These are phyloP conservation scores for Aspergillus nomiae DNA, from an alignment of 2,329 filamentous ascomycete species.

Conservation along the genomic window DNA sequence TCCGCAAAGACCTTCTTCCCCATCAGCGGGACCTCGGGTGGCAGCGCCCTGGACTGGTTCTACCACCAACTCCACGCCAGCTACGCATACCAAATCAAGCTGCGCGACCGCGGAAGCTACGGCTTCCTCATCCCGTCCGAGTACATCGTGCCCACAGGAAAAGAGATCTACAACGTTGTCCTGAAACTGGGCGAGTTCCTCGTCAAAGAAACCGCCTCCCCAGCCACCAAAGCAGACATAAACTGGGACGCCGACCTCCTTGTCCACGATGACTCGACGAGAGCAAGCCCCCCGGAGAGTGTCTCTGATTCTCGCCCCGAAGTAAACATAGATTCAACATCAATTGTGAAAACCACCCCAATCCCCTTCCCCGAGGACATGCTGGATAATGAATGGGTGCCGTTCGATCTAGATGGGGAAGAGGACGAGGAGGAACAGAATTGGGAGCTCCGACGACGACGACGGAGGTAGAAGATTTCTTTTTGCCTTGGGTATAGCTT, in stretches of 20 bases:
- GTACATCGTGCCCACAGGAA: constrained; percentile 84
- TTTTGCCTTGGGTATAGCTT: background rate
- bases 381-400: constrained; percentile 9
- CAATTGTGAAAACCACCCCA: background rate
- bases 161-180: constrained; percentile 81
- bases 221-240: constrained; percentile 2
- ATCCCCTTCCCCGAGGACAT: background rate
- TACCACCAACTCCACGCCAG: constrained; percentile 81
- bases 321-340: background rate
- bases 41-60: constrained; percentile 91
- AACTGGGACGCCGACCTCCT: constrained; percentile 20
- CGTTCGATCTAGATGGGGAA: constrained; percentile 11
- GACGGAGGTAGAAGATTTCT: background rate
- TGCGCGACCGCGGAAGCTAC: constrained; percentile 90
- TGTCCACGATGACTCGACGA: background rate
- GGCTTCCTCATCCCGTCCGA: constrained; percentile 87
- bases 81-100: constrained; percentile 90
- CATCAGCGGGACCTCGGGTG: constrained; percentile 73
- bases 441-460: constrained; percentile 14
- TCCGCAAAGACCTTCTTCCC: constrained; percentile 39
- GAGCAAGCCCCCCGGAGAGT: background rate
- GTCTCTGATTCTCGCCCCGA: background rate
- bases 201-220: constrained; percentile 13
- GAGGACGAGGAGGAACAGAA: constrained; percentile 12
- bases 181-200: constrained; percentile 79